Base-by-base conservation (phyloP, 331 rosid genomes). In the Acacia concinna region DNA sequence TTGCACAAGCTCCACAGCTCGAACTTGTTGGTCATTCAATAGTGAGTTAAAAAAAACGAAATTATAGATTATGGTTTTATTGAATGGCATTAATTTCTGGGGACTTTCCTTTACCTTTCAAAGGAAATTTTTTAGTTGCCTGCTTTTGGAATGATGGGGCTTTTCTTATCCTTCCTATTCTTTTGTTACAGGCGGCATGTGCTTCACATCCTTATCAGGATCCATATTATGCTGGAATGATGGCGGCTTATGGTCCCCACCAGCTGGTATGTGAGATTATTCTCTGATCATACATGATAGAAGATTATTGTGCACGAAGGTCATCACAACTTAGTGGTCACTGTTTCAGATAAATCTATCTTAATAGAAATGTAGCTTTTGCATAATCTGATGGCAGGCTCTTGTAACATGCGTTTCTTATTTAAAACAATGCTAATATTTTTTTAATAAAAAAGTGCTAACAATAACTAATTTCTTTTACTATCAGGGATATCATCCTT, bases 21-120 rank as follows among this genome's bases (percentile, higher is more conserved):
- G 98, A 95, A 82, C 99, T 91, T 73, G 90, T 95, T 54, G 97
- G 99, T 75, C 99, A 95, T 83, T 91, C 99, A 77, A 90, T 89
- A 80, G 99, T 95, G 79, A 83, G 98, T 87, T 23, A 3, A 56
- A 56, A 31, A 70, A 35, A 40, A n/a, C n/a, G 12, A 56, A 49
- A 47, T 76, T 52, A 44, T 51, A 65, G 37, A 30, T 21, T 14
- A 74, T 47, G 73, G n/a, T 9, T 44, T 81, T 62, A n/a, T 81
- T 78, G 44, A 35, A 68, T 71, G 47, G 60, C 34, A 43, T 21
- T 64, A 75, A 64, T 70, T 13, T 6, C 18, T 49, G 20, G 64
- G 28, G 77, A 68, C 35, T 46, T 9, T 7, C 81, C 78, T 68
- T 51, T 76, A 56, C 41, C 28, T 59, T 54, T 70, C 52, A 76